Percentiles rank a stretch among this genome's conserved stretches.
Conservation (phyloP, 1,139 yeast genomes). For the Suhomyces ambrosiae region DNA sequence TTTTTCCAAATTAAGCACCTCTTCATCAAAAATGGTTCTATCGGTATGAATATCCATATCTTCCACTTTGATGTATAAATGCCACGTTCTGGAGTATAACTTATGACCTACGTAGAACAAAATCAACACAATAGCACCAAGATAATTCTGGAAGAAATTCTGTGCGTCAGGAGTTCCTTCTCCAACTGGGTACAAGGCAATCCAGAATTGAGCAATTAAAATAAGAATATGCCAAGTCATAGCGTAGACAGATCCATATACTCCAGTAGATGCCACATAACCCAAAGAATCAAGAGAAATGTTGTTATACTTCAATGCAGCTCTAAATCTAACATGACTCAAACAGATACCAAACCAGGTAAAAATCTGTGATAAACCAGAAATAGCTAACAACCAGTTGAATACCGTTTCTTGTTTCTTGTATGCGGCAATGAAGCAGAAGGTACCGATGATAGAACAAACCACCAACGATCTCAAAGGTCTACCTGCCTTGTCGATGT, state of each 20-base stretch:
- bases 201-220: slow-evolving; percentile 46
- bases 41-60: slow-evolving; percentile 40
- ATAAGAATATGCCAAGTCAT: slow-evolving; percentile 37
- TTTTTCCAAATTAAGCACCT: slow-evolving; percentile 38
- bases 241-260: slow-evolving; percentile 41
- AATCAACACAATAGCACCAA: slow-evolving; percentile 39
- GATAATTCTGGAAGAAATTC: slow-evolving; percentile 40
- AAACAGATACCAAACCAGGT: slow-evolving; percentile 47
- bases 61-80: slow-evolving; percentile 28
- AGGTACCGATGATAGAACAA: slow-evolving; percentile 34
- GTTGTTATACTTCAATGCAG: slow-evolving; percentile 40
- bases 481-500: slow-evolving; percentile 46
- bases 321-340: slow-evolving; percentile 46
- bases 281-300: slow-evolving; percentile 40
- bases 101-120: slow-evolving; percentile 40
- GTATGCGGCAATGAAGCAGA: slow-evolving; percentile 41
- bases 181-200: slow-evolving; percentile 42
- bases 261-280: slow-evolving; percentile 44
- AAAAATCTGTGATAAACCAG: slow-evolving; percentile 46
- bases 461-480: slow-evolving; percentile 43
- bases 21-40: slow-evolving; percentile 42
- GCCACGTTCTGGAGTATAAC: slow-evolving; percentile 37
- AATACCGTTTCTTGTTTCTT: slow-evolving; percentile 44
- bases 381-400: slow-evolving; percentile 47
- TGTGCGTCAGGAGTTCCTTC: slow-evolving; percentile 30